Evolutionary conservation across 176 grass and related monocot species (phyloP), one percentile per base, ranked within the genome.

Genomic region (Carex littledalei): DNA sequence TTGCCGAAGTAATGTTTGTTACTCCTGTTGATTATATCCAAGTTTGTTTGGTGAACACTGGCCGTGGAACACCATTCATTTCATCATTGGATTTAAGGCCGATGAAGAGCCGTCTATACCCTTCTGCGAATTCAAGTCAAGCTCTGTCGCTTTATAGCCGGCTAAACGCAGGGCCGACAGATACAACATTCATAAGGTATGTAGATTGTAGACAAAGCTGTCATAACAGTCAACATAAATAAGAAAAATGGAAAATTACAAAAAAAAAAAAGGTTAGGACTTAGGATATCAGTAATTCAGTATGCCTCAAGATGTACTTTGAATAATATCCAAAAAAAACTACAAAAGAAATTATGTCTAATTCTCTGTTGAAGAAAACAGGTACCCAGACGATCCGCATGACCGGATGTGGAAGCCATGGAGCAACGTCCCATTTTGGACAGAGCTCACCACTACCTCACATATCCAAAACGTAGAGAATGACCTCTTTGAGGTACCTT

Each of bases 51-150:
- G 83, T 95, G 8, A 86, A 89, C 80, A 95, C 72, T 0, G 89
- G 87, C 32, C 1, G 24, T 1, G 92, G 94, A 13, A 94, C 92
- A 22, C 94, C 94, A 4, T 97, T 97, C 77, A 86, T 97, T 74
- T 94, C 94, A 21, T n/a, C 67, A 3, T 81, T 97, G 78, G 87
- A 90, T 31, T 56, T 94, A 17, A 87, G 94, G 82, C 91, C 91
- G 1, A 39, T 97, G 8, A 86, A 87, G 79, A 84, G 12, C 32
- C 20, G 0, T 18, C 54, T 90, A 0, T 94, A 90, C 54, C 64
- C 83, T 1, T 68, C 54, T 5, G 84, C 3, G 2, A 89, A 84
- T 22, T 68, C 2, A 6, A 82, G 57, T 11, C 88, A 82, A 41
- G 77, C 56, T 5, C 79, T 97, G 1, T 63, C 85, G 2, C 73